These are phyloP conservation scores for Phaffia tasmanica DNA, from an alignment of 768 basidiomycete genomes.

Conservation along the genomic window DNA sequence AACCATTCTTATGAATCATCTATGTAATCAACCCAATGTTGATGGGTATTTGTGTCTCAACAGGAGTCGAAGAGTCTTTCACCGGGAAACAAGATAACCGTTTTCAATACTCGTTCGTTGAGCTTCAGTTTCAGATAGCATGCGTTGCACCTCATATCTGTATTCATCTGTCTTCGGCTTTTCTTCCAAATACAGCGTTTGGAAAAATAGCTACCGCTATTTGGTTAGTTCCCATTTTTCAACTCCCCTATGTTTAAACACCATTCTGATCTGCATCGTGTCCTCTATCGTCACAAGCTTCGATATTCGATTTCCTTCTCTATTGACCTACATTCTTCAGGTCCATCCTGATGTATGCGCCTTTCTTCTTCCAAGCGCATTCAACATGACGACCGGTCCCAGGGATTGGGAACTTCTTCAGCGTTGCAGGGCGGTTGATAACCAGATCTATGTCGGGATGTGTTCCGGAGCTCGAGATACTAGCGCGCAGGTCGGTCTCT, in stretches of 20 bases:
- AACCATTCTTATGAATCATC: not conserved
- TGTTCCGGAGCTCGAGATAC: slow-evolving; percentile 22
- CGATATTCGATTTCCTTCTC: slow-evolving; percentile 27
- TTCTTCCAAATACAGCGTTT: slow-evolving; percentile 18
- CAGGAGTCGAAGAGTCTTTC: slow-evolving; percentile 23
- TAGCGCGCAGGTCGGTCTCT: slow-evolving; percentile 14
- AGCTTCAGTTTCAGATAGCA: not conserved
- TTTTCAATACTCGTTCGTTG: slow-evolving; percentile 23
- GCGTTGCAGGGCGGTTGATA: slow-evolving; percentile 24
- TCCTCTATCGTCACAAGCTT: not conserved
- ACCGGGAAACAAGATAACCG: slow-evolving; percentile 11
- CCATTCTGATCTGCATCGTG: no score
- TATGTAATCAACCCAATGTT: no score
- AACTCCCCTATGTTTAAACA: no score
- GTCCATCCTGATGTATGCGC: slow-evolving; percentile 23
- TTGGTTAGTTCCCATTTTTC: no score
- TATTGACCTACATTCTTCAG: slow-evolving; percentile 6
- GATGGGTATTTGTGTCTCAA: not conserved
- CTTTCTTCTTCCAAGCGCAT: slow-evolving; percentile 22
- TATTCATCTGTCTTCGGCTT: no score
- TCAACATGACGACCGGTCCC: slow-evolving; percentile 27
- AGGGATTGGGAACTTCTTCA: slow-evolving; percentile 26
- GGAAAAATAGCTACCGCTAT: slow-evolving; percentile 27
- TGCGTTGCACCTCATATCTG: not conserved
- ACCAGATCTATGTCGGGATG: slow-evolving; percentile 28